phyloP scores from a whole-genome alignment of 2,329 filamentous ascomycete genomes.

The Aphanocladium album region DNA sequence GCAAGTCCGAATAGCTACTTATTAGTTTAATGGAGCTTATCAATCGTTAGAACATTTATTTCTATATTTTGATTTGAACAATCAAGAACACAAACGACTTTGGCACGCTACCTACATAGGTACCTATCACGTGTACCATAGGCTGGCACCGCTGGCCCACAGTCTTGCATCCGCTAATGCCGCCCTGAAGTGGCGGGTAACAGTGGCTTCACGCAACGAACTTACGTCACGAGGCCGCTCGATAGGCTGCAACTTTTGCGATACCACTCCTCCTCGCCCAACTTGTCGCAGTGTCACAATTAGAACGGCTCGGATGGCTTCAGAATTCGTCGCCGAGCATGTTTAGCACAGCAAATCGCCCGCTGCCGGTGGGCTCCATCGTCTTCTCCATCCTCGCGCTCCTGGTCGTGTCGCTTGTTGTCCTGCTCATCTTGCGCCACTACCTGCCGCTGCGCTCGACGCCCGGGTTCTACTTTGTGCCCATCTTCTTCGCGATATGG shows the following conservation, averaged over 20 bases:
- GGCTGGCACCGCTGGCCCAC: too few relatives aligned
- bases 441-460: slow-evolving; percentile 89
- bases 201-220: not conserved
- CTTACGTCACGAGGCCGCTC: not conserved
- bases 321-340: slow-evolving; percentile 31
- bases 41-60: too few relatives aligned
- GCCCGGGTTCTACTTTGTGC: slow-evolving; percentile 81
- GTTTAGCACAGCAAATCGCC: slow-evolving; percentile 45
- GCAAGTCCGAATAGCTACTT: too few relatives aligned
- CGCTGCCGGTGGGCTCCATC: slow-evolving; percentile 69
- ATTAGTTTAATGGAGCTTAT: too few relatives aligned
- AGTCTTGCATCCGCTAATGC: not conserved
- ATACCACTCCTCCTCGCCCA: not conserved
- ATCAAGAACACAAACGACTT: too few relatives aligned
- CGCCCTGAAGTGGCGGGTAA: not conserved
- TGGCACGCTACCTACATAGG: too few relatives aligned
- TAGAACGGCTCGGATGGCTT: slow-evolving; percentile 6
- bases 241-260: slow-evolving; percentile 1
- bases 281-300: not conserved
- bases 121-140: too few relatives aligned
- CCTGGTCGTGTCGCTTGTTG: slow-evolving; percentile 66
- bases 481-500: slow-evolving; percentile 93
- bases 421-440: slow-evolving; percentile 79
- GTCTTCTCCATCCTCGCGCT: slow-evolving; percentile 72
- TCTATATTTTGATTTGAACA: too few relatives aligned